Evolutionary conservation across 345 rosid genomes (phyloP).

Genomic region (Luvunga scandens): DNA sequence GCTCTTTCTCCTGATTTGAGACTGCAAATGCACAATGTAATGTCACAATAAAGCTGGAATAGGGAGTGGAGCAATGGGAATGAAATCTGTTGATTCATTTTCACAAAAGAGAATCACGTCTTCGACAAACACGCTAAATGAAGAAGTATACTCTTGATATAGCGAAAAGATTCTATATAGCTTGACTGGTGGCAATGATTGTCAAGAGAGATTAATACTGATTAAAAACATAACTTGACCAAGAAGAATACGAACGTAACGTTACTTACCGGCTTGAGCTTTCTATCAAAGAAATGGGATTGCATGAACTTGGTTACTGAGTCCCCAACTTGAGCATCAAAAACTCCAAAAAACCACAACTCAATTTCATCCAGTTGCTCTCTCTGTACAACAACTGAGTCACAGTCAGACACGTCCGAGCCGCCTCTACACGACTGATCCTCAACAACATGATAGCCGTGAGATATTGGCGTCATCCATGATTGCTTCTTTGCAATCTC

Average conservation of each 20-base stretch:
- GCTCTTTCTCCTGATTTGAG: slow-evolving; percentile 44
- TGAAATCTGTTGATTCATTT: not conserved
- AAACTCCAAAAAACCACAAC: slow-evolving; percentile 70
- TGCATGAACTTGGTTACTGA: slow-evolving; percentile 53
- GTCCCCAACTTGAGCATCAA: slow-evolving; percentile 43
- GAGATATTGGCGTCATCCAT: slow-evolving; percentile 63
- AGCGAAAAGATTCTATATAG: not conserved
- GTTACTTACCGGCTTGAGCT: slow-evolving; percentile 37
- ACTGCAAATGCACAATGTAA: slow-evolving; percentile 27
- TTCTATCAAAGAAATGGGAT: slow-evolving; percentile 53
- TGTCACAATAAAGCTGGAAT: not conserved
- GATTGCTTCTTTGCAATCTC: slow-evolving; percentile 38
- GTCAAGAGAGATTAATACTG: not conserved
- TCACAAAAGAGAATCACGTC: not conserved
- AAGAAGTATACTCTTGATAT: not conserved
- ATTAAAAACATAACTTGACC: not conserved
- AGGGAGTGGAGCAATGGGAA: not conserved
- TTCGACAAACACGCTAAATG: too few relatives aligned
- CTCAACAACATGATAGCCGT: slow-evolving; percentile 57
- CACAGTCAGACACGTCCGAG: slow-evolving; percentile 23
- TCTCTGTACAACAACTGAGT: slow-evolving; percentile 52
- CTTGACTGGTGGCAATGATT: not conserved
- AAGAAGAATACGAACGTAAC: not conserved
- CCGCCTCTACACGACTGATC: slow-evolving; percentile 24
- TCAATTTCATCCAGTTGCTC: slow-evolving; percentile 59